Base-by-base conservation (phyloP, 225 moss, liverwort and hornwort genomes). In the Polytrichum commune region DNA sequence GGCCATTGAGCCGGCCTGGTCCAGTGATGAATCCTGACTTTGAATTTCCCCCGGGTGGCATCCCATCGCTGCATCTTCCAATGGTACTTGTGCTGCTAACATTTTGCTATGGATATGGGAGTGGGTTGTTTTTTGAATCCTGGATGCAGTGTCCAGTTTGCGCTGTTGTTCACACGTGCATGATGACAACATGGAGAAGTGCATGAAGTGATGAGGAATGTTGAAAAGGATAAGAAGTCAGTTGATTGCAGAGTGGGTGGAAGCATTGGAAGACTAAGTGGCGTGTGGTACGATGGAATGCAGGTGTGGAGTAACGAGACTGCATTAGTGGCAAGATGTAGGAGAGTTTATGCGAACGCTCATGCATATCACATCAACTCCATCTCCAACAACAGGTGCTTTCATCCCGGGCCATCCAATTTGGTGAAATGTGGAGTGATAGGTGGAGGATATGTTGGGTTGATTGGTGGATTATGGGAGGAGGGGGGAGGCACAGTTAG, bases 301-400 rank as follows among this genome's bases (percentile, higher is more conserved):
- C 86, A 97, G 96, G 91, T 97, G 68, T 97, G 92, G 93, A 97
- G 89, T 82, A 90, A 90, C 65, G 96, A 97, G 77, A 91, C 94
- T 64, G 92, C 91, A 66, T 88, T 97, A 73, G 71, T 94, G 85
- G 93, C 96, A 62, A 94, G 88, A 81, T 97, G 96, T 88, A 91
- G 94, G 85, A 94, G 91, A 89, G 85, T 97, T 71, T 97, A 92
- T 76, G 96, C 90, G 16, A 97, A 97, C 76, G 96, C 96, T 53
- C 96, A 97, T 79, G 96, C 96, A 75, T 97, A 97, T 77, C 96
- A 97, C 82, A 92, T 97, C 85, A 97, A 97, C 68, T 97, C 96
- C 68, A 94, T 97, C 64, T 97, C 96, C 29, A 97, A 88, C 82
- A 97, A 97, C 85, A 97, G 96, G 96, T 97, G 69, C 20, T 8